Evolutionary conservation across 768 basidiomycete species (phyloP), one percentile per base, ranked within the genome.

Genomic region (Macrolepiota fuliginosa): DNA sequence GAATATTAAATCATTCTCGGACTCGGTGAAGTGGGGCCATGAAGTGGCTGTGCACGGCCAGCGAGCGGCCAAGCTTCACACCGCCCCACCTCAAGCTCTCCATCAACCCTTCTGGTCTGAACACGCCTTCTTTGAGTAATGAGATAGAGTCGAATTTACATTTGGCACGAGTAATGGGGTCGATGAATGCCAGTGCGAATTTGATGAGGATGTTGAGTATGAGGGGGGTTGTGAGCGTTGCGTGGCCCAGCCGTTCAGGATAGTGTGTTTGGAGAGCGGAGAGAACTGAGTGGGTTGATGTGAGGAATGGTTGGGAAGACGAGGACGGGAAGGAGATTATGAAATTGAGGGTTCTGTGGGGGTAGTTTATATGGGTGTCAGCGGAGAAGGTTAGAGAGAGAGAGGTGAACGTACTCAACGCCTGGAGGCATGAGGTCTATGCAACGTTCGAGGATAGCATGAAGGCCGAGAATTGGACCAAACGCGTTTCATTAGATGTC

Each of bases 391-490:
- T n/a, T 5, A 42, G 40, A 17, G 52, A 22, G 39, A 40, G 45
- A 50, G 9, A 19, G 56, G n/a, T 40, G 40, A n/a, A 77, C 85
- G 59, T 67, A 91, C 91, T 94, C 93, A 37, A 94, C 86, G 24
- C 91, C 91, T 24, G 90, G 86, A 17, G 81, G 84, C 86, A 92
- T 90, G 56, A 93, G 78, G 65, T 94, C 91, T 32, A 90, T 77
- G 15, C 81, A 76, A 1, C 90, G 83, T 71, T 96, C 94, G 27
- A 95, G n/a, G n/a, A n/a, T n/a, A n/a, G 73, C 77, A 87, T 81
- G 85, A 87, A 96, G 13, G 93, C 83, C 1, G 81, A 78, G 67
- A 82, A 89, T 54, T 92, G 83, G 54, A 94, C 81, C 73, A 94
- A 91, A n/a, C 86, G 79, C 1, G 77, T 76, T 6, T 81, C 72